A percentile compares a stretch with the other conserved stretches of the same genome.
Conservation (phyloP, 2,329 filamentous ascomycete genomes). For the Aspergillus novoparasiticus region DNA sequence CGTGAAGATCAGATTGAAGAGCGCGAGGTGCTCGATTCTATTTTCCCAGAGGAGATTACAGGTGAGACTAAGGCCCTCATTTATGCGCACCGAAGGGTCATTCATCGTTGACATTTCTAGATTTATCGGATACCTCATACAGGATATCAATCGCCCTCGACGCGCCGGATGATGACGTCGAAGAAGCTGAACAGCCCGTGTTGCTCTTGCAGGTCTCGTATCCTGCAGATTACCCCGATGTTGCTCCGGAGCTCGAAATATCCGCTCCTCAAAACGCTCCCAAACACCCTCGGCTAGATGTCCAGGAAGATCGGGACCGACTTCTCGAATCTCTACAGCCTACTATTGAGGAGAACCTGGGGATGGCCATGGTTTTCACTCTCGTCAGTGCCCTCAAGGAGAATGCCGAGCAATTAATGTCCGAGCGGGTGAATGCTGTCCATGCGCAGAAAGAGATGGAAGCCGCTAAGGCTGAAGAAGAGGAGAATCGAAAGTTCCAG, state of each 20-base stretch:
- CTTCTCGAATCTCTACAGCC: constrained; percentile 72
- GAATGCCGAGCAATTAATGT: constrained; percentile 80
- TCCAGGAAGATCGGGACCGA: constrained; percentile 74
- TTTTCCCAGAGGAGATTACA: constrained; percentile 97
- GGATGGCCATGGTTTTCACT: constrained; percentile 97
- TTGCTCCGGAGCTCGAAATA: constrained; percentile 79
- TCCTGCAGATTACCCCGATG: constrained; percentile 87
- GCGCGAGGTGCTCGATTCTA: constrained; percentile 95
- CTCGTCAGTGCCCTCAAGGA: constrained; percentile 87
- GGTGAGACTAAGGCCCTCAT: constrained; percentile 53
- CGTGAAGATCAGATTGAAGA: constrained; percentile 91
- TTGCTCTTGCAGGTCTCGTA: constrained; percentile 86
- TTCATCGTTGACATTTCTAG: constrained; percentile 48
- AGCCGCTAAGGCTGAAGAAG: constrained; percentile 69
- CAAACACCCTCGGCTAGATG: constrained; percentile 72
- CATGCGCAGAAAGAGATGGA: constrained; percentile 57
- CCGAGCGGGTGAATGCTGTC: constrained; percentile 68
- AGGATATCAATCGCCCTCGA: constrained; percentile 86
- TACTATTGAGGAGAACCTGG: constrained; percentile 86
- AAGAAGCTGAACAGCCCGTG: constrained; percentile 63
- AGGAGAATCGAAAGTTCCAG: constrained; percentile 96
- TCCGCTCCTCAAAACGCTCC: constrained; percentile 70
- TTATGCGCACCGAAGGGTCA: neutral
- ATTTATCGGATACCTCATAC: constrained; percentile 87
- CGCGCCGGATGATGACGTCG: constrained; percentile 65